A percentile compares a stretch with the other conserved stretches of the same genome.
Conservation (phyloP, 306 rosid species). For the Inga leiocalycina region DNA sequence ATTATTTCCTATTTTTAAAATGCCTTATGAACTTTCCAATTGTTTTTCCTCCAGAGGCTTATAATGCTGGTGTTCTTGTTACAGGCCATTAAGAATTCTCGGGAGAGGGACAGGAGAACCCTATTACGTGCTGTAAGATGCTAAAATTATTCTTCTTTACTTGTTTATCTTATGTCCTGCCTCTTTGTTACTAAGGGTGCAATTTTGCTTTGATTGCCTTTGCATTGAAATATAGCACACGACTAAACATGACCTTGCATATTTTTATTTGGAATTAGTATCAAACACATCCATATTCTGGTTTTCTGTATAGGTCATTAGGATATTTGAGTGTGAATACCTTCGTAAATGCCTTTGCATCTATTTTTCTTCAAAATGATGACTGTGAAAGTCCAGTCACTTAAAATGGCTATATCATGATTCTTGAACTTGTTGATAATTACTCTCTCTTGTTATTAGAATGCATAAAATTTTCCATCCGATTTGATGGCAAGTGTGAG, state of each 20-base stretch:
- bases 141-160: not conserved
- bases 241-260: not conserved
- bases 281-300: not conserved
- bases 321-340: not conserved
- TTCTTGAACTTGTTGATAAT: not conserved
- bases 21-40: slow-evolving; percentile 15
- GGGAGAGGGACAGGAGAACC: slow-evolving; percentile 84
- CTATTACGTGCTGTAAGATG: slow-evolving; percentile 79
- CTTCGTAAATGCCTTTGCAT: too few species aligned
- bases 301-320: not conserved
- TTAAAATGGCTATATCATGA: not conserved
- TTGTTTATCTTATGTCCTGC: not conserved
- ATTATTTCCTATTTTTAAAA: not conserved
- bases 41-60: slow-evolving; percentile 29
- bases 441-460: not conserved
- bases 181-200: not conserved
- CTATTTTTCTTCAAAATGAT: not conserved
- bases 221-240: not conserved
- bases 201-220: not conserved
- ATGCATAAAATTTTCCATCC: not conserved
- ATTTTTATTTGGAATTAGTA: not conserved
- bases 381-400: not conserved
- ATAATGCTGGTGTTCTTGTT: slow-evolving; percentile 25
- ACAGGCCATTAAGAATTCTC: slow-evolving; percentile 80
- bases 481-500: not conserved